phyloP scores from a whole-genome alignment of 2,329 filamentous ascomycete genomes.

The Fusarium piperis region DNA sequence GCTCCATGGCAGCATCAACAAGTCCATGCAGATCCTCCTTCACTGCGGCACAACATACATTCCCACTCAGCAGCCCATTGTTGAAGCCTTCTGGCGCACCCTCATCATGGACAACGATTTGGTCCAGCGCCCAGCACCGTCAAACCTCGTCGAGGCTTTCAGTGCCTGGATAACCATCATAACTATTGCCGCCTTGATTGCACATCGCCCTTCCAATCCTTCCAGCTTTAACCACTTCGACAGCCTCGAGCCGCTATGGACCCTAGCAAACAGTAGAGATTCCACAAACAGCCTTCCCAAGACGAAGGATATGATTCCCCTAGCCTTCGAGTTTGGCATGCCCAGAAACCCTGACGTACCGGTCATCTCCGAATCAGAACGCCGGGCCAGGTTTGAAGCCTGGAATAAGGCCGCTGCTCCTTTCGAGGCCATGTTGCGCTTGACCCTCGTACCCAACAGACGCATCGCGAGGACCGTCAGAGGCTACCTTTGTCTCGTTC shows the following conservation, averaged over 20 bases:
- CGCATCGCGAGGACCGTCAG: slow-evolving; percentile 29
- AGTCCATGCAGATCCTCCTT: slow-evolving; percentile 31
- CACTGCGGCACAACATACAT: slow-evolving; percentile 34
- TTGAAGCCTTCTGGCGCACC: slow-evolving; percentile 42
- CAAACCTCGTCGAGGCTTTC: slow-evolving; percentile 20
- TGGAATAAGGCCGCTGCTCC: slow-evolving; percentile 23
- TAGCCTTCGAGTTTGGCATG: slow-evolving; percentile 26
- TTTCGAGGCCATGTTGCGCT: slow-evolving; percentile 26
- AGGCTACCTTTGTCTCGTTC: slow-evolving; percentile 33
- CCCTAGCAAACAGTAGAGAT: slow-evolving; percentile 33
- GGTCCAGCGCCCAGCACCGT: slow-evolving; percentile 26
- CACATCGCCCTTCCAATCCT: slow-evolving; percentile 1
- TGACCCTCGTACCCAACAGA: slow-evolving; percentile 23
- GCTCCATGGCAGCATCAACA: slow-evolving; percentile 11
- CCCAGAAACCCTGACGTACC: slow-evolving; percentile 10
- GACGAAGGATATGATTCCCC: slow-evolving; percentile 13
- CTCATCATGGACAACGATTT: slow-evolving; percentile 40
- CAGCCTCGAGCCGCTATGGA: slow-evolving; percentile 31
- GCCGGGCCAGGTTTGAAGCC: not conserved
- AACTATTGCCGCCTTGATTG: slow-evolving; percentile 18
- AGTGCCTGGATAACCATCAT: slow-evolving; percentile 26
- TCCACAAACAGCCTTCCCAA: slow-evolving; percentile 31
- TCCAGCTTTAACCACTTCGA: slow-evolving; percentile 29
- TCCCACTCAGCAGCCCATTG: slow-evolving; percentile 33
- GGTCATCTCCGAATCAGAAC: slow-evolving; percentile 13